These are phyloP conservation scores for Sonneratia alba DNA, from an alignment of 345 rosid genomes.

Conservation along the genomic window DNA sequence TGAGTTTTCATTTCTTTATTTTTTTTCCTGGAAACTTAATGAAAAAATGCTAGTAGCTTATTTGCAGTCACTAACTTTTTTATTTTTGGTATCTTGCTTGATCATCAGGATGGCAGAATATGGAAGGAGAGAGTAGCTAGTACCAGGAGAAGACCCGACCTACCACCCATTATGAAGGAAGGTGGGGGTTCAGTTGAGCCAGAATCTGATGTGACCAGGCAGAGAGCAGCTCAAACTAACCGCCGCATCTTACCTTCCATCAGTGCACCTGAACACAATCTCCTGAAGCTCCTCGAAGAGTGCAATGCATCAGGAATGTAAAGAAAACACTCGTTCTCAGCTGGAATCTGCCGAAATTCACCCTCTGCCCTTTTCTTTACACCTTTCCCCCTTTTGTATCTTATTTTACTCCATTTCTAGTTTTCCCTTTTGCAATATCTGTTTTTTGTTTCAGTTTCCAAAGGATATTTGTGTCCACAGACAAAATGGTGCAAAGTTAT, in stretches of 20 bases:
- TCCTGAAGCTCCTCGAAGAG: conserved; percentile 75
- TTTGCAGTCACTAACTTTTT: background rate
- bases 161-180: conserved; percentile 56
- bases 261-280: conserved; percentile 85
- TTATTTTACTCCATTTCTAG: background rate
- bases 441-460: background rate
- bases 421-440: background rate
- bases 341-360: background rate
- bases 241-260: conserved; percentile 70
- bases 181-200: conserved; percentile 34
- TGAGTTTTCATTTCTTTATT: background rate
- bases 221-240: conserved; percentile 29
- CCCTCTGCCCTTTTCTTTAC: background rate
- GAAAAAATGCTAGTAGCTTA: background rate
- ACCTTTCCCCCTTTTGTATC: background rate
- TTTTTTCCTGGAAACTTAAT: background rate
- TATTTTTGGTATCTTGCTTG: conserved; percentile 1
- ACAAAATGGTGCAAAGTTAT: conserved; percentile 1
- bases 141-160: conserved; percentile 47
- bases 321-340: background rate
- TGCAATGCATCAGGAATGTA: conserved; percentile 52
- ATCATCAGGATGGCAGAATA: conserved; percentile 72
- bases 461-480: conserved; percentile 1
- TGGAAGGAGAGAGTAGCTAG: conserved; percentile 86
- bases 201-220: conserved; percentile 25